These are phyloP conservation scores for Erucastrum elatum DNA, from an alignment of 345 rosid species.

Conservation along the genomic window DNA sequence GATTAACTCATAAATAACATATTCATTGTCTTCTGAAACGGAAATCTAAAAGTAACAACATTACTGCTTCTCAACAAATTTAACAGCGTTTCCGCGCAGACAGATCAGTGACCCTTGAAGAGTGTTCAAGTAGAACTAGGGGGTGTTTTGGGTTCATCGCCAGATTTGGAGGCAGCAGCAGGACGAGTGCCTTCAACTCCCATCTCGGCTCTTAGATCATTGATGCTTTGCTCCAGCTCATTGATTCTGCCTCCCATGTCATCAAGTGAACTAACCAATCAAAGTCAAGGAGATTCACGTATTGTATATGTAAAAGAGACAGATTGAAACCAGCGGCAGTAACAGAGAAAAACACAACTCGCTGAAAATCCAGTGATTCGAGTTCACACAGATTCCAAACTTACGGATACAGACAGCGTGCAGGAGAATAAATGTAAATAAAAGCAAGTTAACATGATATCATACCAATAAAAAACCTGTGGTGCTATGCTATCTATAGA, in stretches of 20 bases:
- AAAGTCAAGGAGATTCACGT: background rate
- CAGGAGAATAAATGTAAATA: background rate
- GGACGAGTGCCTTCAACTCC: slow-evolving; percentile 55
- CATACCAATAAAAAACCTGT: background rate
- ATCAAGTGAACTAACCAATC: background rate
- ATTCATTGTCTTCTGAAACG: slow-evolving; percentile 13
- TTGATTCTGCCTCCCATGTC: slow-evolving; percentile 60
- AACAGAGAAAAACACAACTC: background rate
- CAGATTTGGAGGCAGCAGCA: background rate
- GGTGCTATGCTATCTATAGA: background rate
- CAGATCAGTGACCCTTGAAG: background rate
- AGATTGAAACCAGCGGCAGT: background rate
- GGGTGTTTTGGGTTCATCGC: slow-evolving; percentile 47
- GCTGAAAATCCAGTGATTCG: background rate
- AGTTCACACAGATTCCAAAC: background rate
- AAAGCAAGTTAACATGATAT: background rate
- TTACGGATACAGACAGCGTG: background rate
- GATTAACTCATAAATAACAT: slow-evolving; percentile 26
- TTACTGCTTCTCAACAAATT: background rate
- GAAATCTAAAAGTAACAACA: background rate
- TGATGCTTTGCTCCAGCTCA: slow-evolving; percentile 71
- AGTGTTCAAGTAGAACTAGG: slow-evolving; percentile 38
- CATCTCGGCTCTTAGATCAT: slow-evolving; percentile 62
- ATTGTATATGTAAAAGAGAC: background rate
- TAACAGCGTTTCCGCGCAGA: background rate